phyloP scores from a whole-genome alignment of 768 basidiomycete species.

The Mycena vulgaris region DNA sequence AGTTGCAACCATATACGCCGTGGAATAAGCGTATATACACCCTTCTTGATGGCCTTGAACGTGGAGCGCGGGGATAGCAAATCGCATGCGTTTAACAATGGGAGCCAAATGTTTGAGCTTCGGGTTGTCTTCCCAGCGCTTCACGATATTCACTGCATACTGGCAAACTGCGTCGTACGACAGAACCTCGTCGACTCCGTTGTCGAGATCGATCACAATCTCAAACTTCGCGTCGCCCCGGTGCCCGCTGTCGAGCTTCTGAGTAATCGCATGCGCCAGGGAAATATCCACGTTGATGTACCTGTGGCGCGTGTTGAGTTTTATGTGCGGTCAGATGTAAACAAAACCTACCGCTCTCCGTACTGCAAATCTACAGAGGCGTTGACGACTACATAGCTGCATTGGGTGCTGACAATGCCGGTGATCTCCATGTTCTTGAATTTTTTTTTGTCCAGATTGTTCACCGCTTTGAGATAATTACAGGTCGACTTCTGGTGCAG shows the following conservation, averaged over 20 bases:
- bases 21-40: background rate
- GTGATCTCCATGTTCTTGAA: slow-evolving; percentile 47
- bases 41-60: background rate
- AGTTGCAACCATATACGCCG: background rate
- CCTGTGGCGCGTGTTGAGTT: slow-evolving; percentile 6
- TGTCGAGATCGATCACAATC: background rate
- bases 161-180: background rate
- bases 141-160: background rate
- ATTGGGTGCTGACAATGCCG: slow-evolving; percentile 45
- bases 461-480: slow-evolving; percentile 42
- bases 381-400: slow-evolving; percentile 40
- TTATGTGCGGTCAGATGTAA: too few species aligned
- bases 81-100: background rate
- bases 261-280: slow-evolving; percentile 28
- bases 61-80: background rate
- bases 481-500: slow-evolving; percentile 40
- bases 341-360: slow-evolving; percentile 31
- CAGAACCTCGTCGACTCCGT: background rate
- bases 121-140: background rate
- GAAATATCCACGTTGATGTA: slow-evolving; percentile 32
- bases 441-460: slow-evolving; percentile 45
- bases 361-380: slow-evolving; percentile 35
- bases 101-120: background rate
- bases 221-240: background rate
- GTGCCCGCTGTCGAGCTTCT: background rate